These are phyloP conservation scores for Didymella pomorum DNA, from an alignment of 2,329 filamentous ascomycete species.

Conservation along the genomic window DNA sequence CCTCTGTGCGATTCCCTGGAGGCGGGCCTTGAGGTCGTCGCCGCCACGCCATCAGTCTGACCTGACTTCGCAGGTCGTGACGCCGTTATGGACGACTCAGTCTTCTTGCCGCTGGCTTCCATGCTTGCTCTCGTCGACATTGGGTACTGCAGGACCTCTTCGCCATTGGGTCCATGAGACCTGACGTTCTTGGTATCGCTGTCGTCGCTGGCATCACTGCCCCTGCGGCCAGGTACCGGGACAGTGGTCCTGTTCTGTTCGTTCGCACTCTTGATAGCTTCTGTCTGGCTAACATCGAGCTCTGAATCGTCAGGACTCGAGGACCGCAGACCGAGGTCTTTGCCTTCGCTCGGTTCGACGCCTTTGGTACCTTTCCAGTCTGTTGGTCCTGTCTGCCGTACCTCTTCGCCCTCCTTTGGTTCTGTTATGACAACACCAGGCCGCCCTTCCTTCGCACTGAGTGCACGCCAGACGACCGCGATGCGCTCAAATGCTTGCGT, in stretches of 20 bases:
- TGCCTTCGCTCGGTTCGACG: slow-evolving; percentile 59
- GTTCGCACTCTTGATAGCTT: slow-evolving; percentile 65
- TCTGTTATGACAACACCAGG: slow-evolving; percentile 64
- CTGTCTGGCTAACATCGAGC: slow-evolving; percentile 74
- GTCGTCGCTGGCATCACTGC: slow-evolving; percentile 42
- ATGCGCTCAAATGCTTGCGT: slow-evolving; percentile 81
- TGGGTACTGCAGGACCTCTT: slow-evolving; percentile 42
- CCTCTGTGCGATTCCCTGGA: slow-evolving; percentile 31
- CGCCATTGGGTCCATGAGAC: slow-evolving; percentile 48
- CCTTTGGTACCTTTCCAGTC: slow-evolving; percentile 73
- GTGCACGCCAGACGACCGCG: slow-evolving; percentile 80
- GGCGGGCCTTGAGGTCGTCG: slow-evolving; percentile 1
- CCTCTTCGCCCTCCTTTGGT: slow-evolving; percentile 70
- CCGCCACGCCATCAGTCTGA: slow-evolving; percentile 24
- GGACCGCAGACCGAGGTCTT: slow-evolving; percentile 72
- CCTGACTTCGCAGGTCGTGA: slow-evolving; percentile 29
- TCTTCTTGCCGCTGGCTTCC: slow-evolving; percentile 28
- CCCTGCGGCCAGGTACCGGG: slow-evolving; percentile 35
- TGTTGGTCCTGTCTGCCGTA: slow-evolving; percentile 73
- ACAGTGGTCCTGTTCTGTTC: slow-evolving; percentile 35
- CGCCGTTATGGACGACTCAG: slow-evolving; percentile 22
- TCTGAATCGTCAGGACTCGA: slow-evolving; percentile 67
- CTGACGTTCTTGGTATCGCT: slow-evolving; percentile 52
- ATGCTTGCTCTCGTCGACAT: slow-evolving; percentile 26
- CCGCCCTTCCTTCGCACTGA: slow-evolving; percentile 44